Evolutionary conservation across 78 protist genomes (phyloP).

Genomic region (Mantamonas sphyraenae): DNA sequence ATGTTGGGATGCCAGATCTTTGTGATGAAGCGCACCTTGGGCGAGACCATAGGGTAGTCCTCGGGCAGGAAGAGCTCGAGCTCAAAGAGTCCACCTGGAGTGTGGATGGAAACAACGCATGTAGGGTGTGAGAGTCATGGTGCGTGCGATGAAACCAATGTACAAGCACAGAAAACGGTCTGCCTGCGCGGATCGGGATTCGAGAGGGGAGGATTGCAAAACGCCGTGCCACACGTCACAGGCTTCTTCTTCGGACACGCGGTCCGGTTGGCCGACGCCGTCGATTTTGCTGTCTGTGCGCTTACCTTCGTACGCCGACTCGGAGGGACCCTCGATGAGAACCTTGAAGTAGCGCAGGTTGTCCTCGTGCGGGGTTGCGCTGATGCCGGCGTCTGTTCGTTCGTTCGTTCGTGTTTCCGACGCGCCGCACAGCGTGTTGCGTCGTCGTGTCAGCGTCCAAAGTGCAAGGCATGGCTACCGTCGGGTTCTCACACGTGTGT

Average conservation of each 20-base stretch:
- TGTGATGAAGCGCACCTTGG: slow-evolving; percentile 78
- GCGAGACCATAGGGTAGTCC: slow-evolving; percentile 95
- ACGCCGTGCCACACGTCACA: too few relatives aligned
- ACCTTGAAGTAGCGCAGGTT: slow-evolving; percentile 87
- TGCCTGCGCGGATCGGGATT: background rate
- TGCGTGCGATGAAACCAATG: background rate
- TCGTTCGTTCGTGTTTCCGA: too few relatives aligned
- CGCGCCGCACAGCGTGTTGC: too few relatives aligned
- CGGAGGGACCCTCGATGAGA: slow-evolving; percentile 69
- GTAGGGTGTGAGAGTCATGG: background rate
- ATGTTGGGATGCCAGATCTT: slow-evolving; percentile 98
- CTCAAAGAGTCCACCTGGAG: slow-evolving; percentile 76
- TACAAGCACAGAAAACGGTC: background rate
- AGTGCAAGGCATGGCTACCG: too few relatives aligned
- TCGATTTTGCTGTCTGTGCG: too few relatives aligned
- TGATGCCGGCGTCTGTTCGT: slow-evolving; percentile 80
- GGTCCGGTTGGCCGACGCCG: too few relatives aligned
- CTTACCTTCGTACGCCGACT: slow-evolving; percentile 77
- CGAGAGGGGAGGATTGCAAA: background rate
- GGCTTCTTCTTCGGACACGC: too few relatives aligned
- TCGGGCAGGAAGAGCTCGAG: slow-evolving; percentile 90
- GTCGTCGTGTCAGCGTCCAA: too few relatives aligned
- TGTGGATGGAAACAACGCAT: background rate
- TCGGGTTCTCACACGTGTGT: too few relatives aligned
- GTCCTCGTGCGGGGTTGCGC: slow-evolving; percentile 71